These are phyloP conservation scores for Musa troglodytarum DNA, from an alignment of 176 grass and related monocot genomes.

Conservation along the genomic window DNA sequence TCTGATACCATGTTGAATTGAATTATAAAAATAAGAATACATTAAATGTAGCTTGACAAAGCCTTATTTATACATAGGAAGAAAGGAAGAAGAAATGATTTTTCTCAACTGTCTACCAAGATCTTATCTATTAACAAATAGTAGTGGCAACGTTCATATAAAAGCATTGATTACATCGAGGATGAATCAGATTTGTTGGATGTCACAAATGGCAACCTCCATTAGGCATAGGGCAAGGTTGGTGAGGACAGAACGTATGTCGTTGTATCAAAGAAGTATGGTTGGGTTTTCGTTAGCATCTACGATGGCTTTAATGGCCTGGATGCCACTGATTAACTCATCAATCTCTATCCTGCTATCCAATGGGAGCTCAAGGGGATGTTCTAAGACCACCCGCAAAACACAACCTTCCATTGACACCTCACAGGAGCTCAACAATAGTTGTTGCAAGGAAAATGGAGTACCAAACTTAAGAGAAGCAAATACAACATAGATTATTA, in stretches of 20 bases:
- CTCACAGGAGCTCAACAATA: slow-evolving; percentile 2
- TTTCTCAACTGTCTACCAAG: no score
- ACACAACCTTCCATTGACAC: background rate
- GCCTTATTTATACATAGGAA: no score
- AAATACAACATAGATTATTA: background rate
- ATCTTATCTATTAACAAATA: no score
- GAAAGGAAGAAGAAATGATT: no score
- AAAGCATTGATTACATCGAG: background rate
- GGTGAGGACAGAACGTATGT: slow-evolving; percentile 78
- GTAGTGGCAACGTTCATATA: no score
- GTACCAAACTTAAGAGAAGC: background rate
- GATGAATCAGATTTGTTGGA: background rate
- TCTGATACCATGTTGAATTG: no score
- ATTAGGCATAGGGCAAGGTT: slow-evolving; percentile 77
- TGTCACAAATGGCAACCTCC: slow-evolving; percentile 20
- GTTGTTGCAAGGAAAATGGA: background rate
- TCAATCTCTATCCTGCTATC: slow-evolving; percentile 47
- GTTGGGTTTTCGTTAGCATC: slow-evolving; percentile 79
- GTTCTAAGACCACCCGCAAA: slow-evolving; percentile 45
- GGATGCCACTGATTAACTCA: slow-evolving; percentile 45
- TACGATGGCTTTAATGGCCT: slow-evolving; percentile 20
- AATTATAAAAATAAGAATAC: no score
- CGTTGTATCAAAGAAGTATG: slow-evolving; percentile 62
- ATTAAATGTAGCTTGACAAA: no score
- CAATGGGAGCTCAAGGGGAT: slow-evolving; percentile 51